These are phyloP conservation scores for Fraxinus quadrangulata DNA, from an alignment of 257 asterid genomes.

Conservation along the genomic window DNA sequence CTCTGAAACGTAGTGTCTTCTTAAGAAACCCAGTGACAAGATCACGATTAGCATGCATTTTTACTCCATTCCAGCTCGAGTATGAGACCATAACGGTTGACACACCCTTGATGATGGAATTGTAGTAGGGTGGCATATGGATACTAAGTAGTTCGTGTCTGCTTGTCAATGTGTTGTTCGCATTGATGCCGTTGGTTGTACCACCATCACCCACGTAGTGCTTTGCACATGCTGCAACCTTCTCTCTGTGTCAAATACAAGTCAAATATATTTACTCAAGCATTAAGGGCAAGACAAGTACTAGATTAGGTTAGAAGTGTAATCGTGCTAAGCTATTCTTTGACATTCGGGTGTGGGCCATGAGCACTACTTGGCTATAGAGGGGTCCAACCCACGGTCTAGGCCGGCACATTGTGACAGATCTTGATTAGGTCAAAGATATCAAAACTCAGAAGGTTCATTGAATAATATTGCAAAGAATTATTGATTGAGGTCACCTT, in stretches of 20 bases:
- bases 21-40: conserved; percentile 11
- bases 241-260: background rate
- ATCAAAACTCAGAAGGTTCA: background rate
- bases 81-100: conserved; percentile 20
- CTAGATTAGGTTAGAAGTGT: background rate
- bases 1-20: conserved; percentile 19
- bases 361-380: background rate
- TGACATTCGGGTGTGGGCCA: background rate
- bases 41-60: conserved; percentile 15
- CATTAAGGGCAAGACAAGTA: background rate
- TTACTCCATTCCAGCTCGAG: conserved; percentile 17
- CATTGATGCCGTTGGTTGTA: conserved; percentile 14
- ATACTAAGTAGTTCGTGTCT: conserved; percentile 9
- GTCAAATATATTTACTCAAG: background rate
- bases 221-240: conserved; percentile 10
- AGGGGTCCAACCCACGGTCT: background rate
- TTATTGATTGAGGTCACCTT: background rate
- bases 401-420: background rate
- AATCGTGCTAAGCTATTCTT: no score
- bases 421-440: background rate
- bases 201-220: conserved; percentile 23
- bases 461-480: background rate
- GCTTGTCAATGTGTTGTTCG: conserved; percentile 11
- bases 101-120: conserved; percentile 20
- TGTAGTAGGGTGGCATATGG: conserved; percentile 19